Evolutionary conservation across 192 early-diverging fungal genomes (phyloP).

Genomic region (Entomortierella parvispora): DNA sequence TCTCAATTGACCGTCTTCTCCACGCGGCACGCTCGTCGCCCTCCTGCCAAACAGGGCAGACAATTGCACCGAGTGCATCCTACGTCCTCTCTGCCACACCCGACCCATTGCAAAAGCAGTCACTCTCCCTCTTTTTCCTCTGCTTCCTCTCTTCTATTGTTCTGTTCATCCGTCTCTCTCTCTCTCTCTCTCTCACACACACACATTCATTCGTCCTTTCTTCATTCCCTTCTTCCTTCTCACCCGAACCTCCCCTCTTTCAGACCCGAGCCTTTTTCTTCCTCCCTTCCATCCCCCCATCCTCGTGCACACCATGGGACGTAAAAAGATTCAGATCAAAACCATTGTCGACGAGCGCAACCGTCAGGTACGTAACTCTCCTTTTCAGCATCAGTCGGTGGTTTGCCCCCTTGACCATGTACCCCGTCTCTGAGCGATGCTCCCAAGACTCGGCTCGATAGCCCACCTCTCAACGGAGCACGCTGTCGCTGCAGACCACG

Average conservation of each 20-base stretch:
- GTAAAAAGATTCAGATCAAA: constrained; percentile 96
- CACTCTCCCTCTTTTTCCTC: background rate
- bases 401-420: background rate
- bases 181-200: too few species aligned
- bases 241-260: too few species aligned
- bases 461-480: too few species aligned
- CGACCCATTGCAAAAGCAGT: background rate
- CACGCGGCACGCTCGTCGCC: background rate
- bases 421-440: too few species aligned
- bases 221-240: background rate
- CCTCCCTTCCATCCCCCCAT: background rate
- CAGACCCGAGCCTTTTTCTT: too few species aligned
- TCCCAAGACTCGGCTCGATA: too few species aligned
- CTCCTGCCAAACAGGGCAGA: too few species aligned
- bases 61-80: too few species aligned
- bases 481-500: too few species aligned
- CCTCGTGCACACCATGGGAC: constrained; percentile 72
- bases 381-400: background rate
- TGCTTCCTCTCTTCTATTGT: background rate
- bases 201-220: background rate
- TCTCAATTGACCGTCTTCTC: background rate
- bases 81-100: too few species aligned
- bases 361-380: constrained; percentile 75
- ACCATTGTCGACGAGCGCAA: constrained; percentile 91
- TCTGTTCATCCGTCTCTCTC: background rate